Evolutionary conservation across 179 eudicot species (phyloP).

Genomic region (Sideroxylon spinosum): DNA sequence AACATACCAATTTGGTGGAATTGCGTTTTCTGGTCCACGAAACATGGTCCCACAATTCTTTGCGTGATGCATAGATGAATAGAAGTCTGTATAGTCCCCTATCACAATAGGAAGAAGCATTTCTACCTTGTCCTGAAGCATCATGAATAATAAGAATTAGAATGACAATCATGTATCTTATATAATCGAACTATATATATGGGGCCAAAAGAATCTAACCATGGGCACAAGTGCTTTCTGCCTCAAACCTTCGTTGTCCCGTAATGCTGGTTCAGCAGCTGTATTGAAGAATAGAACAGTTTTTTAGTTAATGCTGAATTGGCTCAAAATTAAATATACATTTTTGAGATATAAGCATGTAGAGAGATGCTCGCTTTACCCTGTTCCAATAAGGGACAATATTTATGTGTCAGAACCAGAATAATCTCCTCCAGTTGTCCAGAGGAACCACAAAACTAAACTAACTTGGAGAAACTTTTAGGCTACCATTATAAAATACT

Average conservation of each 20-base stretch:
- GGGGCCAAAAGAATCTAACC: slow-evolving; percentile 35
- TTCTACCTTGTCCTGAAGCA: slow-evolving; percentile 66
- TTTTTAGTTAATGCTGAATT: neutral
- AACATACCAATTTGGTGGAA: slow-evolving; percentile 69
- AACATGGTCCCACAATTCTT: slow-evolving; percentile 88
- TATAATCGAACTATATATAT: neutral
- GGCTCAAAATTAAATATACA: neutral
- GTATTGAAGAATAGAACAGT: slow-evolving; percentile 21
- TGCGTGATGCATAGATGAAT: slow-evolving; percentile 88
- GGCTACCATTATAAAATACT: neutral
- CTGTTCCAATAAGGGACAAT: neutral
- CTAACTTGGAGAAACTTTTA: neutral
- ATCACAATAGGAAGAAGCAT: slow-evolving; percentile 84
- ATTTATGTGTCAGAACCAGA: neutral
- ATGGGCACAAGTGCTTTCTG: slow-evolving; percentile 68
- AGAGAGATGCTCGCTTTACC: neutral
- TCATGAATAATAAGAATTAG: slow-evolving; percentile 8
- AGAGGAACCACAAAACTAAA: neutral
- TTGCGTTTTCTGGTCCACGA: slow-evolving; percentile 77
- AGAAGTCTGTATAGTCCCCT: slow-evolving; percentile 96
- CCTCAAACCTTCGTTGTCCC: slow-evolving; percentile 67
- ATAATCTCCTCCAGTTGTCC: neutral
- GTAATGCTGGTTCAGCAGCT: slow-evolving; percentile 78
- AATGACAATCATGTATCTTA: neutral
- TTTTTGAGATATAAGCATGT: neutral